Conservation (phyloP, 371 early-diverging fungal species). For the Rhizopus sp. region DNA sequence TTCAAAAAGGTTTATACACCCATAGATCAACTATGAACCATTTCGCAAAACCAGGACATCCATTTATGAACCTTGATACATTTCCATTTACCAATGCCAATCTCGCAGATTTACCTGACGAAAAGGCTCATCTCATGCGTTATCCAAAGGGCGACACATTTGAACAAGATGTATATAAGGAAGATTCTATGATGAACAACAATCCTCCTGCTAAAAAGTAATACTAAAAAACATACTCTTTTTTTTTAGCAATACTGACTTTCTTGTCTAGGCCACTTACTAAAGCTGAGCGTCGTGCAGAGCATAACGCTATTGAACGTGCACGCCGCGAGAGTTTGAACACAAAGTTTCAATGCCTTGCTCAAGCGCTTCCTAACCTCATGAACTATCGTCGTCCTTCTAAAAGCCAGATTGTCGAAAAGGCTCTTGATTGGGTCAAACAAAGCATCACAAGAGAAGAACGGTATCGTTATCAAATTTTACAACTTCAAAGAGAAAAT, state of each 20-base stretch:
- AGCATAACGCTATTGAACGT: constrained; percentile 74
- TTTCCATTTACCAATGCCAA: constrained; percentile 17
- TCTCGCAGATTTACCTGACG: neutral
- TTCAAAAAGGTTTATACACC: constrained; percentile 15
- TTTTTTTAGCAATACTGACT: neutral
- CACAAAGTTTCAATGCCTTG: constrained; percentile 66
- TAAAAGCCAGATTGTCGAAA: constrained; percentile 67
- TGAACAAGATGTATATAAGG: constrained; percentile 9
- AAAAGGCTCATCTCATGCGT: constrained; percentile 2
- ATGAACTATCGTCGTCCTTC: constrained; percentile 63
- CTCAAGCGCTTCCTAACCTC: constrained; percentile 64
- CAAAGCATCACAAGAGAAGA: constrained; percentile 35
- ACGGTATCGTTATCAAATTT: constrained; percentile 28
- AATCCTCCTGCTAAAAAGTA: constrained; percentile 11
- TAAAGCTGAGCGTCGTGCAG: constrained; percentile 65
- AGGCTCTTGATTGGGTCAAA: constrained; percentile 57
- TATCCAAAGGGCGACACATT: constrained; percentile 1
- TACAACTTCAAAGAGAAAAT: constrained; percentile 39
- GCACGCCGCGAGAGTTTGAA: constrained; percentile 73
- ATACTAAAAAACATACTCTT: neutral
- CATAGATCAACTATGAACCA: constrained; percentile 20
- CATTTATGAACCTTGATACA: constrained; percentile 5
- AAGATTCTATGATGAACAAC: neutral
- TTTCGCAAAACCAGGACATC: constrained; percentile 18
- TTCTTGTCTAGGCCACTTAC: constrained; percentile 3